Evolutionary conservation across 352 stramenopile species (phyloP), one percentile per base, ranked within the genome.

Genomic region (Plasmopara viticola): DNA sequence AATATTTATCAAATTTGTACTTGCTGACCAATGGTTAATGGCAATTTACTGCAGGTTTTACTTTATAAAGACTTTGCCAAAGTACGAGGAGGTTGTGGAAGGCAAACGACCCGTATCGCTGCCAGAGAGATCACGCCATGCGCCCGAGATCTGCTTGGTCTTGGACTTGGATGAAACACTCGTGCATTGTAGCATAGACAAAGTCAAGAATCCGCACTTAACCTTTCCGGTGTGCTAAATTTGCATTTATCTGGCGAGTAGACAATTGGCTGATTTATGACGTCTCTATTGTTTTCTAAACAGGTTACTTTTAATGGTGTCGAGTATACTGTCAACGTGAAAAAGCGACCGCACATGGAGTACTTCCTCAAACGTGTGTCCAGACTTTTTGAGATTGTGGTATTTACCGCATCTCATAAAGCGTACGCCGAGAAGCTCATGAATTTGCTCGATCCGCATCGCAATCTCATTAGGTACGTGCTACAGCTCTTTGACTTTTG

Each of bases 111-210:
- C 66, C 2, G 60, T 76, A 43, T 84, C 74, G 0, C 64, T 93
- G 2, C 83, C 83, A 7, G 66, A 74, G 15, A 77, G 64, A 15
- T 74, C 75, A 29, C 68, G 58, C 29, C 60, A 74, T 44, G 59
- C 83, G 7, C 79, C 78, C 6, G 86, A 90, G 15, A 75, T 90
- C 46, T 93, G 78, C 29, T 59, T 93, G 54, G 79, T 99, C 13
- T 69, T 99, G 12, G 97, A 99, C 67, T 74, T 99, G 25, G 97
- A 99, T 58, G 97, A 99, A 70, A 99, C 97, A 5, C 75, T 99
- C 5, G 96, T 99, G 17, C 97, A 99, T 73, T 99, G 95, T 74
- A 98, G 91, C 6, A 92, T 99, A 12, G 96, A 99, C 53, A 79
- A 96, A 39, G 80, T 97, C 9, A 62, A 78, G 17, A 83, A 98